These are phyloP conservation scores for Perkinsus olseni DNA, from an alignment of 169 alveolate species.

Conservation along the genomic window DNA sequence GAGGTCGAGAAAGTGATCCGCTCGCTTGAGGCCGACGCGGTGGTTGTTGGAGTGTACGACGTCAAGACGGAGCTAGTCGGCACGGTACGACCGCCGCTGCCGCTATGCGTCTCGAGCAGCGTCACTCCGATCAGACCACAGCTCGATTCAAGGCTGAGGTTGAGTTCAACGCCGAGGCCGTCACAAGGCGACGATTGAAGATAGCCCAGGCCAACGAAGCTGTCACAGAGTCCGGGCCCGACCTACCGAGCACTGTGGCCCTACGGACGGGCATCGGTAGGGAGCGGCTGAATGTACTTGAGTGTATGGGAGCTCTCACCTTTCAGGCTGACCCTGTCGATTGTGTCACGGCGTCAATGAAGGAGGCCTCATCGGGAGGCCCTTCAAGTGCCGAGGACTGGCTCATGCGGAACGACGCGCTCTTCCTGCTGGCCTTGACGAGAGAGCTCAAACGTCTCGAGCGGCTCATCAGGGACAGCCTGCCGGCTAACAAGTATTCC, in stretches of 20 bases:
- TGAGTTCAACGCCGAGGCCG: neutral
- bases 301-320: neutral
- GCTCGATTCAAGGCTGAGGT: neutral
- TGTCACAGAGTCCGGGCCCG: neutral
- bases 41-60: neutral
- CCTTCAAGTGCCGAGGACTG: neutral
- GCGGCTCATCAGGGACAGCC: neutral
- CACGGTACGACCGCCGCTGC: neutral
- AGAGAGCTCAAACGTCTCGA: neutral
- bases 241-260: neutral
- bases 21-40: neutral
- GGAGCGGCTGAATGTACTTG: neutral
- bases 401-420: neutral
- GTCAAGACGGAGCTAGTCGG: neutral
- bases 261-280: neutral
- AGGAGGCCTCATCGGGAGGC: neutral
- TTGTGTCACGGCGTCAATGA: neutral
- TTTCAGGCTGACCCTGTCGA: neutral
- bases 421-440: neutral
- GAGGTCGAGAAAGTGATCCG: neutral
- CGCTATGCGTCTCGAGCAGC: neutral
- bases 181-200: neutral
- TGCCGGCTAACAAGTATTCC: neutral
- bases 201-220: neutral
- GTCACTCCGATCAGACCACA: neutral